A percentile compares a stretch with the other conserved stretches of the same genome.
Evolutionary conservation across 495 filamentous ascomycete genomes (phyloP).

Genomic region (Xylaria flabelliformis): DNA sequence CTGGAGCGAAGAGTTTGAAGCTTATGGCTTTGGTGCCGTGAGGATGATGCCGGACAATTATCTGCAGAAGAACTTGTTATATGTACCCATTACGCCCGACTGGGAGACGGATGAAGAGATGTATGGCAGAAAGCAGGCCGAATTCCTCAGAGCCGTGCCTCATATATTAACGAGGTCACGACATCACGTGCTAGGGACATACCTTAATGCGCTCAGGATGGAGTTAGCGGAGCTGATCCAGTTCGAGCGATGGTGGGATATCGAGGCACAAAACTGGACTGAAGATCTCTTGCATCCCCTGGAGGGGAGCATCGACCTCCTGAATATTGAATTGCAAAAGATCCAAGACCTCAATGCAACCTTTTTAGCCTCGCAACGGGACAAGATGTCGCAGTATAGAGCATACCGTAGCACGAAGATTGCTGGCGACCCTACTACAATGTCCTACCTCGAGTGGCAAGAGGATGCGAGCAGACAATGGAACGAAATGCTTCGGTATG

Average conservation of each 20-base stretch:
- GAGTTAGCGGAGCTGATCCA: background rate
- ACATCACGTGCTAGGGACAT: conserved; percentile 3
- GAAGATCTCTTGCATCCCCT: background rate
- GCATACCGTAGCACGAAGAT: background rate
- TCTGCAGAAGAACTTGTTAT: conserved; percentile 8
- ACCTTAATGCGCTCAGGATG: conserved; percentile 1
- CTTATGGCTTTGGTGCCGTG: conserved; percentile 28
- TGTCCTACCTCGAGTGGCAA: background rate
- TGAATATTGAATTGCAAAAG: background rate
- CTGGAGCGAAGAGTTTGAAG: conserved; percentile 30
- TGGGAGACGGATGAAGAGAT: background rate
- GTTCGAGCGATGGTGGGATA: background rate
- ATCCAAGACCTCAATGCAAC: background rate
- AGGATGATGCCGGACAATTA: conserved; percentile 21
- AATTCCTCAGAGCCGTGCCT: conserved; percentile 5
- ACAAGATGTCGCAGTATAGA: background rate
- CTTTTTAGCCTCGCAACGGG: background rate
- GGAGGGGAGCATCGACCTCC: background rate
- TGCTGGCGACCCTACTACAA: background rate
- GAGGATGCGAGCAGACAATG: background rate
- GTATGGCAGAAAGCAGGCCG: background rate
- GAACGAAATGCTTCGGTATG: background rate
- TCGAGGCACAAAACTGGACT: background rate
- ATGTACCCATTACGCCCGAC: background rate
- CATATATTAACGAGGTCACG: conserved; percentile 3